These are phyloP conservation scores for Penicillium vulpinum DNA, from an alignment of 2,329 filamentous ascomycete species.

Conservation along the genomic window DNA sequence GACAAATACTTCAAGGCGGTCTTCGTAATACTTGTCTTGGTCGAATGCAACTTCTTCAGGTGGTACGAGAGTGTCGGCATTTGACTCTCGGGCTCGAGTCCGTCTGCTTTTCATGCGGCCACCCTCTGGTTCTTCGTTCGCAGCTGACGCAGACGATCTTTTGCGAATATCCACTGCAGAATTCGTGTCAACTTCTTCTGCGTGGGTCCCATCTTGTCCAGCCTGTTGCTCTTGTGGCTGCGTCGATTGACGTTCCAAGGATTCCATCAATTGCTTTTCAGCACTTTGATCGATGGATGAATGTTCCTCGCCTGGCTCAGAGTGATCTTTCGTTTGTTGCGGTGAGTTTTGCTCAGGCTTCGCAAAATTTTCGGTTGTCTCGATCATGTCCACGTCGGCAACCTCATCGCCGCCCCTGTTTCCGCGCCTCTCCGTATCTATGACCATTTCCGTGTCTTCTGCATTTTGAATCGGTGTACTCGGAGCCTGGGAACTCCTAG, in stretches of 20 bases:
- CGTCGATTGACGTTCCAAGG: slow-evolving; percentile 33
- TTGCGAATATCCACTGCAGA: slow-evolving; percentile 52
- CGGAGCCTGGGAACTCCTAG: slow-evolving; percentile 25
- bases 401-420: slow-evolving; percentile 15
- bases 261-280: slow-evolving; percentile 41
- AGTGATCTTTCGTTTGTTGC: slow-evolving; percentile 14
- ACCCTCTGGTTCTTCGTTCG: slow-evolving; percentile 59
- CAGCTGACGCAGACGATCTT: slow-evolving; percentile 61
- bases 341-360: slow-evolving; percentile 8
- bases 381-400: slow-evolving; percentile 16
- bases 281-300: slow-evolving; percentile 37
- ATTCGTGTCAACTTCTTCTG: slow-evolving; percentile 36
- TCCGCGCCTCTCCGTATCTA: slow-evolving; percentile 11
- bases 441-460: slow-evolving; percentile 14
- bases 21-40: slow-evolving; percentile 54
- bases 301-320: slow-evolving; percentile 33
- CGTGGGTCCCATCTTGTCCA: slow-evolving; percentile 25
- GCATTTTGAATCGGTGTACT: slow-evolving; percentile 15
- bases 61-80: slow-evolving; percentile 48
- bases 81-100: slow-evolving; percentile 60
- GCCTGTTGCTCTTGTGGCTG: slow-evolving; percentile 21
- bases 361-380: slow-evolving; percentile 13
- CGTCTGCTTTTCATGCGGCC: slow-evolving; percentile 61
- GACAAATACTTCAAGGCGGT: slow-evolving; percentile 54
- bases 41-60: slow-evolving; percentile 53